Evolutionary conservation across 139 green algal species (phyloP), one percentile per base, ranked within the genome.

Genomic region (Klebsormidium nitens): DNA sequence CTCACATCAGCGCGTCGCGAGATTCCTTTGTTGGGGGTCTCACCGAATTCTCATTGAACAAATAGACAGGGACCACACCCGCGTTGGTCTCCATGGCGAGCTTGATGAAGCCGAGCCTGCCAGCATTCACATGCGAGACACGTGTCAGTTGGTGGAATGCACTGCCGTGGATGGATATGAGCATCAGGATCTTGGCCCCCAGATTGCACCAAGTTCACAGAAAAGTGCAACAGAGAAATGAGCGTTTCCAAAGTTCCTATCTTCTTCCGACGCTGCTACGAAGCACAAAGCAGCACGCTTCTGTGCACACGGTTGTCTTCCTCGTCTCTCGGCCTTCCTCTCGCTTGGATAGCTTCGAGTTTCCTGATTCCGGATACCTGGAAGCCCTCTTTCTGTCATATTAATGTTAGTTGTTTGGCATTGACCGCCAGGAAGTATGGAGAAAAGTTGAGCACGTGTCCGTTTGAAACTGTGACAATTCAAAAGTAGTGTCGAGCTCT

Each of bases 41-140:
- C 23, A 78, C 71, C 64, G 62, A 29, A 31, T 80, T 80, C 65
- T 80, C 72, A n/a, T 74, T 74, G 72, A 80, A 80, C 34, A 46
- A 76, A 37, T 80, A 80, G 35, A 80, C 68, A 11, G 72, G 72
- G 14, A 80, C 68, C 14, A 80, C 48, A 29, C 72, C 72, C 14
- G 34, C 66, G 6, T 67, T 80, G 11, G 74, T 67, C 14, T 77
- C 40, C 50, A 80, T 72, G 14, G 72, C 72, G 17, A 80, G 58
- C 36, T 77, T 77, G 0, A 76, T 36, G 29, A 80, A 80, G 19
- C 72, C 72, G 46, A 67, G 42, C 59, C 72, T 78, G 71, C 31
- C 23, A 48, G 19, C 5, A 36, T n/a, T n/a, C n/a, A 63, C 6
- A 14, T 11, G 59, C 59, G n/a, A 17, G 55, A 63, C 11, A 63